Base-by-base conservation (phyloP, 495 filamentous ascomycete genomes). In the Aspergillus avenaceus region DNA sequence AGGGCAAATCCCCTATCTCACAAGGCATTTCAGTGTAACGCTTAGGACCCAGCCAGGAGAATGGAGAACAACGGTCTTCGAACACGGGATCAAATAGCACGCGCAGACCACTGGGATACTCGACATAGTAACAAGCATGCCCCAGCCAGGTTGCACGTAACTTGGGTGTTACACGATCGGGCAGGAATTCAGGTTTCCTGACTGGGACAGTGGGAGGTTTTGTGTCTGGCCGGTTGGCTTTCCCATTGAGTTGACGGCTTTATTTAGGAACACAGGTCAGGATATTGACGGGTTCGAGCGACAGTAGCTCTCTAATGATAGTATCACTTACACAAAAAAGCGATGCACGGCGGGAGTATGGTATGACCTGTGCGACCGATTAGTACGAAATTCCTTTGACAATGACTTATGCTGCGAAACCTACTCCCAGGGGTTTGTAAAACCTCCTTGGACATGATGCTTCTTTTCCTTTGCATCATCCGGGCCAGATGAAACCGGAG, bases 11-110 rank as follows among this genome's bases (percentile, higher is more conserved):
- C 28, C 79, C 75, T 53, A 95, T 81, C 27, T 84, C 52, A 60
- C 90, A 96, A 2, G 93, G 88, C 47, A 78, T 75, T 45, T 85
- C 74, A 0, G 93, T 95, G 65, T 84, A 95, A 42, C 93, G 77
- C 69, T 87, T 90, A 0, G 92, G 90, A 0, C 87, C 84, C 29
- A 87, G 41, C 64, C 81, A 83, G 22, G 75, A 75, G 56, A 89
- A 77, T 1, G 92, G 93, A 19, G 82, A 81, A 64, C 93, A 98
- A 42, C 90, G 84, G 47, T 87, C 80, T 54, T 91, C 89, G 51
- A 98, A 96, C 13, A 98, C 92, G 2, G 93, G 93, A 64, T 98
- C 93, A 64, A 97, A 97, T 9, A 98, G 79, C 2, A 95, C 90
- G 31, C 92, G 84, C 18, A 98, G 72, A 1, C 93, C 93, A 45